These are phyloP conservation scores for Podila horticola DNA, from an alignment of 192 early-diverging fungal species.

Conservation along the genomic window DNA sequence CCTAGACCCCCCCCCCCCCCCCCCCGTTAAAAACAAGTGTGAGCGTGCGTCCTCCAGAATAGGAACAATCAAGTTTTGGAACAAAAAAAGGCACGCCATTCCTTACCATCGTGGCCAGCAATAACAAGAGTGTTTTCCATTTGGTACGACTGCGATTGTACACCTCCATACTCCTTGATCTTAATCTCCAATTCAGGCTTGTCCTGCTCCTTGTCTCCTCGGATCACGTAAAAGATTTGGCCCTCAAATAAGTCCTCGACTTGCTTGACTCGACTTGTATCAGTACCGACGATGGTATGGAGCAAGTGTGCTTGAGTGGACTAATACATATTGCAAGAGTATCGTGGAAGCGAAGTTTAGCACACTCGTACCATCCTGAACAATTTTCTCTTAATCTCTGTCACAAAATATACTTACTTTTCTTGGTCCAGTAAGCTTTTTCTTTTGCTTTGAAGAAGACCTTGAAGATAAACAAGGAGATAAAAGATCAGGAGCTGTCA, in stretches of 20 bases:
- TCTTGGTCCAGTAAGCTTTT: conserved; percentile 22
- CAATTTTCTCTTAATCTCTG: not conserved
- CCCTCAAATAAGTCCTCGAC: conserved; percentile 69
- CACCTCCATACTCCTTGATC: conserved; percentile 72
- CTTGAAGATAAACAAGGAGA: not conserved
- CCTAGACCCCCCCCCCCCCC: conserved; percentile 50
- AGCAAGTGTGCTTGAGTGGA: conserved; percentile 29
- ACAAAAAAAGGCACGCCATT: not conserved
- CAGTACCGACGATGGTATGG: conserved; percentile 36
- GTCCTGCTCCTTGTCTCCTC: conserved; percentile 48
- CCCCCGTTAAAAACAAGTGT: conserved; percentile 17
- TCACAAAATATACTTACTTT: conserved; percentile 8
- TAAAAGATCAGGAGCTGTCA: not conserved
- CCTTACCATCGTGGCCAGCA: conserved; percentile 51
- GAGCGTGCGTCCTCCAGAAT: not conserved
- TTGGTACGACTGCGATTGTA: conserved; percentile 65
- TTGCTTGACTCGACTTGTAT: conserved; percentile 53
- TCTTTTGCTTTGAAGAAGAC: conserved; percentile 7
- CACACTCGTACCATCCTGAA: not conserved
- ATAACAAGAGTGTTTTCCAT: conserved; percentile 56
- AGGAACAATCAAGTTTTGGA: not conserved
- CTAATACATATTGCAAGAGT: conserved; percentile 2
- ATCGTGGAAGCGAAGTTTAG: not conserved
- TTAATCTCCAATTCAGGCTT: conserved; percentile 69
- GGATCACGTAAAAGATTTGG: conserved; percentile 48